phyloP scores from a whole-genome alignment of 140 eudicot species.

The Eryngium alpinum region DNA sequence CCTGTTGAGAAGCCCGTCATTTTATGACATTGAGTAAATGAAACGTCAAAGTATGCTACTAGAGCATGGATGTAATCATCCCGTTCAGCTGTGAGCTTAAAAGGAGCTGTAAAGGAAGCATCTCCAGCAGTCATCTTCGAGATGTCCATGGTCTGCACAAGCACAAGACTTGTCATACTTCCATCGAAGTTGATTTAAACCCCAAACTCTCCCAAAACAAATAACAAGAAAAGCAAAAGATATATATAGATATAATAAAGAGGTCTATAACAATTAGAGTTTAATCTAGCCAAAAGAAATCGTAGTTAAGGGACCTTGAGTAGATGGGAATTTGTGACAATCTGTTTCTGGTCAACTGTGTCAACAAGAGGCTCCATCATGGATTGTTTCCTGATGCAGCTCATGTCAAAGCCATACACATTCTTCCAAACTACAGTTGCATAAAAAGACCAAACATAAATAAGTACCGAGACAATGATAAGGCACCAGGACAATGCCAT shows the following conservation, averaged over 20 bases:
- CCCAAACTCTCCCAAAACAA: background rate
- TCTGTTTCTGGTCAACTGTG: slow-evolving; percentile 85
- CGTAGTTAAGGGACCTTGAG: slow-evolving; percentile 51
- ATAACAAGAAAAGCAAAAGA: background rate
- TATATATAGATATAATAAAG: background rate
- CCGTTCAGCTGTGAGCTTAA: slow-evolving; percentile 85
- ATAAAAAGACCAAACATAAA: background rate
- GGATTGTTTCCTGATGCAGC: slow-evolving; percentile 87
- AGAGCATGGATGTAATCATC: slow-evolving; percentile 97
- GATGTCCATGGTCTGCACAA: slow-evolving; percentile 78
- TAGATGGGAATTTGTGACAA: slow-evolving; percentile 74
- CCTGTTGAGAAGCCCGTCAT: slow-evolving; percentile 96
- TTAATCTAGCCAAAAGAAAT: too few species aligned
- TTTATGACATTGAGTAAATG: slow-evolving; percentile 82
- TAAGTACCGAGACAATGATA: slow-evolving; percentile 1
- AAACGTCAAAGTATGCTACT: slow-evolving; percentile 94
- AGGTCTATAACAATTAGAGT: background rate
- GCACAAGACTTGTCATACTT: slow-evolving; percentile 8
- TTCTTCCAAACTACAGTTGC: slow-evolving; percentile 74
- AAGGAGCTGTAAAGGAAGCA: slow-evolving; percentile 96
- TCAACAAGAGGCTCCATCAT: slow-evolving; percentile 96
- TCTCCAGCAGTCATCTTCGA: slow-evolving; percentile 90
- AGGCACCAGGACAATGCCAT: background rate
- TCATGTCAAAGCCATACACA: slow-evolving; percentile 97
- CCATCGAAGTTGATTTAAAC: background rate